Percentiles rank a stretch among this genome's conserved stretches.
Evolutionary conservation across 2,329 filamentous ascomycete genomes (phyloP).

Genomic region (Fusarium concolor): DNA sequence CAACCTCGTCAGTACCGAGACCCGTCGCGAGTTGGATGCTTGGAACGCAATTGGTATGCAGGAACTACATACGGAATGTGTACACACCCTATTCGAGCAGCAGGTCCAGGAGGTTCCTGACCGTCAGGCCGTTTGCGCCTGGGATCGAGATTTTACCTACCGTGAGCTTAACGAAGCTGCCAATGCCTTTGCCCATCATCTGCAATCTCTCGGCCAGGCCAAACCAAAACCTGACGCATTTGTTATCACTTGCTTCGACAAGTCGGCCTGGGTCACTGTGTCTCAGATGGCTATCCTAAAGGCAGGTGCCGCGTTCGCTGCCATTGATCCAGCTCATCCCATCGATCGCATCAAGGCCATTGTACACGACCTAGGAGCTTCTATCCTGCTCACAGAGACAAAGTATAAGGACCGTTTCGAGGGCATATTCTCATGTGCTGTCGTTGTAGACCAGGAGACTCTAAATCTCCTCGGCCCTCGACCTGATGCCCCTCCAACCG

Average conservation of each 20-base stretch:
- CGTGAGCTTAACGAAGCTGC: background rate
- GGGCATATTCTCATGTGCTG: background rate
- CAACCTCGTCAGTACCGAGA: background rate
- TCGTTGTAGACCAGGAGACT: background rate
- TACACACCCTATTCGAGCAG: background rate
- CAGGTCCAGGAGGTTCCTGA: background rate
- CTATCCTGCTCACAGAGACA: background rate
- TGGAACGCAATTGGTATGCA: background rate
- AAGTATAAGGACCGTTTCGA: background rate
- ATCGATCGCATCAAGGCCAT: background rate
- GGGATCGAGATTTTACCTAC: background rate
- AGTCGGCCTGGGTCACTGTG: background rate
- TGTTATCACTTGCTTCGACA: background rate
- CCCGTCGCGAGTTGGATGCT: background rate
- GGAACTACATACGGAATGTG: background rate
- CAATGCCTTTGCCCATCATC: background rate
- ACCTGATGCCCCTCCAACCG: background rate
- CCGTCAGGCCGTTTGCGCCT: background rate
- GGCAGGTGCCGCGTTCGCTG: background rate
- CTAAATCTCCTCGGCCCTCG: background rate
- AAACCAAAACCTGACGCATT: background rate
- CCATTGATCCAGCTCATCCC: background rate
- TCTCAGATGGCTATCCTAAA: constrained; percentile 1
- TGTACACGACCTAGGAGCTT: background rate
- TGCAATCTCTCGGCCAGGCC: background rate